Evolutionary conservation across 257 asterid species (phyloP).

Genomic region (Rhazya stricta): DNA sequence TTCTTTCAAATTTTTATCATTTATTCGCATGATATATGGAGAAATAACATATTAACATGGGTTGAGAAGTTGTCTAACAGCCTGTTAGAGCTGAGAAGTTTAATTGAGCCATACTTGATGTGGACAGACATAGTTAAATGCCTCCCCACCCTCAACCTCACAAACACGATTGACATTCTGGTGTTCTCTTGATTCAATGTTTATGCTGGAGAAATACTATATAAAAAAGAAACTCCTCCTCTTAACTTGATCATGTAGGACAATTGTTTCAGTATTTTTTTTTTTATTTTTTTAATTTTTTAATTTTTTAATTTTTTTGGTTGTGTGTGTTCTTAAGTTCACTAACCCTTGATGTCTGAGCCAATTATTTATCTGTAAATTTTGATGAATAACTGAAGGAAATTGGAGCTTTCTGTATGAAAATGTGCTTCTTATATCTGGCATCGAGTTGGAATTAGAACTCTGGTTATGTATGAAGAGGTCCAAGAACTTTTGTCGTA

Average conservation of each 20-base stretch:
- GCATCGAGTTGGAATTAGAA: neutral
- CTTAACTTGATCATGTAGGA: neutral
- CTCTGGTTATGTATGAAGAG: neutral
- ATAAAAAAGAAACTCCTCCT: neutral
- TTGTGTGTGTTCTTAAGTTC: neutral
- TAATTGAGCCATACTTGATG: neutral
- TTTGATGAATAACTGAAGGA: neutral
- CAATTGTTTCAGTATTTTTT: neutral
- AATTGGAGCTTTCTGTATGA: neutral
- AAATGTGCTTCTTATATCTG: neutral
- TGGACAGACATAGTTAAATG: neutral
- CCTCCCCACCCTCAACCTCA: neutral
- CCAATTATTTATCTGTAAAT: neutral
- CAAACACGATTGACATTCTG: neutral
- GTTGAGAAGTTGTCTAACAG: neutral
- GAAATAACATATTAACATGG: neutral
- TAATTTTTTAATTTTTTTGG: no score
- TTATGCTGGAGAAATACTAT: neutral
- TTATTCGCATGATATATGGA: neutral
- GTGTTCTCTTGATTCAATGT: neutral
- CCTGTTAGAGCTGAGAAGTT: neutral
- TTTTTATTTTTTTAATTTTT: no score
- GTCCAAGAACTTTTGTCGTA: neutral
- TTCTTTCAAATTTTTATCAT: neutral
- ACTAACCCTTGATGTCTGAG: neutral